Conservation (phyloP, 306 rosid genomes). For the Quercus alba region DNA sequence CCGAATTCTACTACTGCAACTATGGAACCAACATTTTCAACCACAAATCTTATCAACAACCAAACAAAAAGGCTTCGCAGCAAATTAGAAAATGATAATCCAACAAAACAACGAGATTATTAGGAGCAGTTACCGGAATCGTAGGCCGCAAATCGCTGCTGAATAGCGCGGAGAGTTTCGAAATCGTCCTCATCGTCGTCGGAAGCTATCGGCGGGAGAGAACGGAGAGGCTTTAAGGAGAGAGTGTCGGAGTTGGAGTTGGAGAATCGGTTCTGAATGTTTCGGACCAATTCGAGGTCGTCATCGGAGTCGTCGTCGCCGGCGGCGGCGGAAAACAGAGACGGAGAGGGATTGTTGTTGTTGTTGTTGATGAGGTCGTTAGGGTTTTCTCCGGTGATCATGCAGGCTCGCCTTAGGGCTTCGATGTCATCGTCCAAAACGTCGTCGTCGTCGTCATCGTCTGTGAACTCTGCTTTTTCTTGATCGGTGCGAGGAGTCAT, state of each 20-base stretch:
- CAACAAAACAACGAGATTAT: neutral
- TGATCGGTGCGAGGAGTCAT: constrained; percentile 42
- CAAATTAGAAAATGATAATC: too few species aligned
- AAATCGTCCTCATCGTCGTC: constrained; percentile 71
- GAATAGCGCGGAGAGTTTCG: constrained; percentile 55
- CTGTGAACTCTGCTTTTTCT: constrained; percentile 23
- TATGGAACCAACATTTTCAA: too few species aligned
- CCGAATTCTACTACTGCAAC: too few species aligned
- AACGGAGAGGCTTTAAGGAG: constrained; percentile 25
- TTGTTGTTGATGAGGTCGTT: neutral
- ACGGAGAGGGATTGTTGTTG: neutral
- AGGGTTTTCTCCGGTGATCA: constrained; percentile 28
- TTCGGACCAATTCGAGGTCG: constrained; percentile 40
- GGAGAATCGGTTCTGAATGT: constrained; percentile 48
- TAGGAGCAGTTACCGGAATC: constrained; percentile 32
- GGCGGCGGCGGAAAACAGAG: neutral
- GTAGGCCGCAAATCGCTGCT: constrained; percentile 52
- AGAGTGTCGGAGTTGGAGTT: constrained; percentile 18
- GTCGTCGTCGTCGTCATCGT: constrained; percentile 30
- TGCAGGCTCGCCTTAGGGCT: constrained; percentile 62
- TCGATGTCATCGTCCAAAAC: constrained; percentile 65
- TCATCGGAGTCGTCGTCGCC: constrained; percentile 21
- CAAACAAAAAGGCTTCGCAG: too few species aligned
- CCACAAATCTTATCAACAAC: too few species aligned
- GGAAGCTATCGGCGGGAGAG: constrained; percentile 35